Evolutionary conservation across 495 filamentous ascomycete genomes (phyloP), one percentile per base, ranked within the genome.

Genomic region (Poronia punctata): DNA sequence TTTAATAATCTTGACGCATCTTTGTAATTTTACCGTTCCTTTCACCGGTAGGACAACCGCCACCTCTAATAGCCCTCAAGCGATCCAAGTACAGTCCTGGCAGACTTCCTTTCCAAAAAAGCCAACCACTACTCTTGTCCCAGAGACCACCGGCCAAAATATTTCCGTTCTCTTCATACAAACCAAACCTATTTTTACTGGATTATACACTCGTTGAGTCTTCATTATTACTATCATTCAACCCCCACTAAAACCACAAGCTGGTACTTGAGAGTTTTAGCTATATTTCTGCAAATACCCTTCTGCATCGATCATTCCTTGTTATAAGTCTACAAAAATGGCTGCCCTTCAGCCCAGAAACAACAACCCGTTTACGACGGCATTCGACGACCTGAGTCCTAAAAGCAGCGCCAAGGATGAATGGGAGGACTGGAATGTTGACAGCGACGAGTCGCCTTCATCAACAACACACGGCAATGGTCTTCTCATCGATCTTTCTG

Each of bases 341-440:
- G 34, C 46, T 22, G 22, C 49, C 9, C 36, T 24, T 16, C 41
- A 46, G 20, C 41, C 40, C 12, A 35, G 43, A 17, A 21, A 42
- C 11, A 52, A 37, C 15, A 55, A 33, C 26, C 52, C 48, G 20
- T 45, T 49, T 11, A 25, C 32, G 20, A 23, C 12, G 4, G 2
- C 38, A 16, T 26, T 41, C 14, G 25, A 34, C 12, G 15, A 42
- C 12, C 21, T 38, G n/a, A 53, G 16, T 28, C 32, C 26, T 5
- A 48, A 46, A 41, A 46, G 49, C 23, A 36, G 46, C n/a, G 46
- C 28, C 23, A 59, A 45, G 45, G 65, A 68, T 14, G 67, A 70
- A 12, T 72, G 68, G 68, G 68, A 72, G 43, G 68, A 72, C 34
- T 70, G 66, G 53, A 61, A 65, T 11, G 61, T 62, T 11, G 61